Conservation (phyloP, 768 basidiomycete genomes). For the Clitopilus hobsonii region DNA sequence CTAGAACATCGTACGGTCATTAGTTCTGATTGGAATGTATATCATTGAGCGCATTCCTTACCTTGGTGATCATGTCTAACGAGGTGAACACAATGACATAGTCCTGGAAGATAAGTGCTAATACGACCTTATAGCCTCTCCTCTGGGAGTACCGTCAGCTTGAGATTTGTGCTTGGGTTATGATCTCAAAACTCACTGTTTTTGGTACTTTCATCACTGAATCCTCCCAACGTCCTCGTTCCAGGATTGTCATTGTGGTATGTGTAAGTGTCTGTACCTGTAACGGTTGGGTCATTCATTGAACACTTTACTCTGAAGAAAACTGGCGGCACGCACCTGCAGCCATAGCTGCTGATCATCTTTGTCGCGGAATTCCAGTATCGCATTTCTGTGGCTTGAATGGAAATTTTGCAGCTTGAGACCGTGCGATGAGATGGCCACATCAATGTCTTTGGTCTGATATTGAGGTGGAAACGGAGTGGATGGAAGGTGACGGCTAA, state of each 20-base stretch:
- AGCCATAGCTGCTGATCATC: background rate
- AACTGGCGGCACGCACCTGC: background rate
- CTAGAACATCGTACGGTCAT: no score
- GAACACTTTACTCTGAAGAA: no score
- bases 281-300: no score
- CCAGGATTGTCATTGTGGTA: background rate
- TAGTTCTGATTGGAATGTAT: no score
- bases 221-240: background rate
- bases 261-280: background rate
- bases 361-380: background rate
- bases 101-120: background rate
- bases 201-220: background rate
- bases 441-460: background rate
- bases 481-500: background rate
- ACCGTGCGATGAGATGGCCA: background rate
- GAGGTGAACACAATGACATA: background rate
- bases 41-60: no score
- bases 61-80: background rate
- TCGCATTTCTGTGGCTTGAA: background rate
- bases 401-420: background rate
- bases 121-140: background rate
- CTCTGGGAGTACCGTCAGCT: background rate
- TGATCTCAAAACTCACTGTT: no score
- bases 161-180: background rate
- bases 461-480: background rate